Base-by-base conservation (phyloP, 2,329 filamentous ascomycete genomes). In the Chaetomiaceae sp. region DNA sequence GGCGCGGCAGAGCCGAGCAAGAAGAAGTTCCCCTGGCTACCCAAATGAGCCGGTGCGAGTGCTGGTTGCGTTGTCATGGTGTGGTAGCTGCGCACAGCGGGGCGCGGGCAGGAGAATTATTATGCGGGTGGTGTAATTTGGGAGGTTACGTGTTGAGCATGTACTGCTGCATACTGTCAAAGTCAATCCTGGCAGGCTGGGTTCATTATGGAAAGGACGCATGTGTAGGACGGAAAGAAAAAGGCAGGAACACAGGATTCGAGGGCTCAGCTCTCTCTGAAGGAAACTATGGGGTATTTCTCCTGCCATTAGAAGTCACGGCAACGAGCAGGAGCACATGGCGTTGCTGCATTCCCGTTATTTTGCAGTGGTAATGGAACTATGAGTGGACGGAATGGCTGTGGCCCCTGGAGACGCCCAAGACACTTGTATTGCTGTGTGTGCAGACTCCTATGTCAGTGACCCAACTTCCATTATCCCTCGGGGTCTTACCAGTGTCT, bases 1-100 rank as follows among this genome's bases (percentile, higher is more conserved):
- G 64, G 68, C 6, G 55, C 66, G 5, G 58, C 66, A 14, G 78
- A 81, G 38, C 62, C 70, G 20, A 63, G 66, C 45, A 83, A 76
- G 68, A 83, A 82, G 68, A 83, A 82, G 61, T 83, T 83, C 56
- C 76, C 77, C 10, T 84, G 80, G 80, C 78, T 83, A 62, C 70
- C 74, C 56, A 79, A 76, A 38, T 53, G 51, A 40, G 40, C 7
- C 3, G 12, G 20, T 29, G 30, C 18, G 20, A 7, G 14, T 6
- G 12, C 19, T 9, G 30, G 9, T 27, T 6, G 20, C 5, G 34
- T 2, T 11, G 12, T 29, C 30, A 4, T 6, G 29, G 14, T 22
- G 19, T n/a, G 35, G 20, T n/a, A 10, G 19, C 22, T 9, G 5
- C 22, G 22, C 9, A 5, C 22, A 24, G 9, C 22, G 9, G 22